These are phyloP conservation scores for Sutorius eximius DNA, from an alignment of 1,284 basidiomycete genomes.

Conservation along the genomic window DNA sequence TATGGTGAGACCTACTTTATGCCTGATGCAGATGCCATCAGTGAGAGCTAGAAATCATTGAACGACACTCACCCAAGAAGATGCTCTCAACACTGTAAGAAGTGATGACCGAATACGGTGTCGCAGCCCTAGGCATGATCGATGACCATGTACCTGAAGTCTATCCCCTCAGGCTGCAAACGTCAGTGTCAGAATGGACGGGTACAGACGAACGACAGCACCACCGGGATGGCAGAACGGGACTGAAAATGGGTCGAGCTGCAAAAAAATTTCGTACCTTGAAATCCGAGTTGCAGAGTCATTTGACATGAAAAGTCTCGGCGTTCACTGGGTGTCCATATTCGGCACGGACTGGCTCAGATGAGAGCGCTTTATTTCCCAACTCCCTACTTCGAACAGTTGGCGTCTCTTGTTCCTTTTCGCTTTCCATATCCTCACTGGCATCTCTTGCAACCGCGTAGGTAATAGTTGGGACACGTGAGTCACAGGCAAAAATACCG, in stretches of 20 bases:
- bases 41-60: neutral
- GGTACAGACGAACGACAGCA: neutral
- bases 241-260: too few species aligned
- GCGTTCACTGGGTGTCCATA: neutral
- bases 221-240: neutral
- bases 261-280: neutral
- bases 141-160: neutral
- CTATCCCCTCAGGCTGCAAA: neutral
- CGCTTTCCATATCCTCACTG: neutral
- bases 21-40: slow-evolving; percentile 10
- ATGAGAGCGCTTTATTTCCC: too few species aligned
- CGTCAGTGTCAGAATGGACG: neutral
- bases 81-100: slow-evolving; percentile 11
- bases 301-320: neutral
- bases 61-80: slow-evolving; percentile 18
- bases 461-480: neutral
- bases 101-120: slow-evolving; percentile 1
- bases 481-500: neutral
- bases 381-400: too few species aligned
- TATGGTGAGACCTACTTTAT: slow-evolving; percentile 19
- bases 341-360: neutral
- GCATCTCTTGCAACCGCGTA: neutral
- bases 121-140: slow-evolving; percentile 3
- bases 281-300: neutral
- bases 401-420: neutral